Conservation (phyloP, 106 monocot genomes). For the Cymbidium sinense region DNA sequence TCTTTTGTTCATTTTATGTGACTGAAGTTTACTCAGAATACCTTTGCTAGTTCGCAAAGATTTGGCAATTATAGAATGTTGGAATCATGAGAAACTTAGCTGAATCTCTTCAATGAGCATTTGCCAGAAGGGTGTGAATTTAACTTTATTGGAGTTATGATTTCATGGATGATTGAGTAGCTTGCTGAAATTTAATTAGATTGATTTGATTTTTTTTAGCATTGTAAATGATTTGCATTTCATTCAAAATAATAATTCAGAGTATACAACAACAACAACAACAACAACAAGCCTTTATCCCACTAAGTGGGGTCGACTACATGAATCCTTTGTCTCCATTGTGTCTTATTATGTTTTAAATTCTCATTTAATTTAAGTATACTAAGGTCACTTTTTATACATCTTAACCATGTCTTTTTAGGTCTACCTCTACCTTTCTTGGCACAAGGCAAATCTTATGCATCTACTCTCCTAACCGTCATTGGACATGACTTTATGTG, state of each 20-base stretch:
- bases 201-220: background rate
- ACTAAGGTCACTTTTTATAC: too few relatives aligned
- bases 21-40: background rate
- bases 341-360: too few relatives aligned
- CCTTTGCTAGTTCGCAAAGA: background rate
- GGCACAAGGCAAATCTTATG: too few relatives aligned
- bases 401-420: too few relatives aligned
- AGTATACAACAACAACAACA: too few relatives aligned
- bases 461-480: too few relatives aligned
- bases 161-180: background rate
- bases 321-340: too few relatives aligned
- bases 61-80: background rate
- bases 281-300: too few relatives aligned
- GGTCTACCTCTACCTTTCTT: too few relatives aligned
- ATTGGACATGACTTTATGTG: too few relatives aligned
- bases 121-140: background rate
- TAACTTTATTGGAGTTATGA: background rate
- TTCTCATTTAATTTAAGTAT: too few relatives aligned
- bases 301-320: too few relatives aligned
- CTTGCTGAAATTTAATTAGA: constrained; percentile 4
- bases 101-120: background rate
- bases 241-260: background rate
- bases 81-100: background rate
- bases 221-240: background rate
- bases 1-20: background rate